Evolutionary conservation across 257 asterid genomes (phyloP), one percentile per base, ranked within the genome.

Genomic region (Penstemon barbatus): DNA sequence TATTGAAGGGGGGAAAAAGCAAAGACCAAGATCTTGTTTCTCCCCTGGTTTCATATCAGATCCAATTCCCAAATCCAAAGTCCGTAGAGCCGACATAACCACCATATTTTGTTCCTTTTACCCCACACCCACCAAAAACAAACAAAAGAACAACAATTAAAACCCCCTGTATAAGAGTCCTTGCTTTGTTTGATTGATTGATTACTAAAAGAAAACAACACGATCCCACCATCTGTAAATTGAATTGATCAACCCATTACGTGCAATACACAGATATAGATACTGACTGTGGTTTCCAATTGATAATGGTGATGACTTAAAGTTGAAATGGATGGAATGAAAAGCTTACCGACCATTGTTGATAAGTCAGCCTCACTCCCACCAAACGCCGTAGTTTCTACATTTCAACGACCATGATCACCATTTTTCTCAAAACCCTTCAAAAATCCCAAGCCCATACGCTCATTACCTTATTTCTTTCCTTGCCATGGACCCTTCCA

Each of bases 401-500:
- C 38, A 64, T 76, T 58, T 75, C 82, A 66, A 71, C 80, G 81
- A 78, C 77, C 80, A 87, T 82, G 91, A 82, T 83, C 88, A 71
- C 73, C 66, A 65, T 40, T 65, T 68, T 75, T 73, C 76, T 73
- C 75, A 65, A 79, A 84, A 83, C 78, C 78, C 63, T 83, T 41
- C 66, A 56, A 70, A 83, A 82, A 80, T 81, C 87, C 76, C 84
- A 65, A 61, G 10, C 65, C 39, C 71, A 69, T 43, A 50, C 12
- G 68, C 83, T 55, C 82, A 66, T 78, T 74, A 40, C 18, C 36
- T 38, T 51, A 68, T 48, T 68, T 63, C 66, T 25, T 64, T 50
- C 70, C 41, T 15, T 59, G 74, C 55, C 60, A 93, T 93, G 99
- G 97, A 93, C 85, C 81, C 92, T 55, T 83, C 87, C 71, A 75